These are phyloP conservation scores for Epithele typhae DNA, from an alignment of 768 basidiomycete species.

Conservation along the genomic window DNA sequence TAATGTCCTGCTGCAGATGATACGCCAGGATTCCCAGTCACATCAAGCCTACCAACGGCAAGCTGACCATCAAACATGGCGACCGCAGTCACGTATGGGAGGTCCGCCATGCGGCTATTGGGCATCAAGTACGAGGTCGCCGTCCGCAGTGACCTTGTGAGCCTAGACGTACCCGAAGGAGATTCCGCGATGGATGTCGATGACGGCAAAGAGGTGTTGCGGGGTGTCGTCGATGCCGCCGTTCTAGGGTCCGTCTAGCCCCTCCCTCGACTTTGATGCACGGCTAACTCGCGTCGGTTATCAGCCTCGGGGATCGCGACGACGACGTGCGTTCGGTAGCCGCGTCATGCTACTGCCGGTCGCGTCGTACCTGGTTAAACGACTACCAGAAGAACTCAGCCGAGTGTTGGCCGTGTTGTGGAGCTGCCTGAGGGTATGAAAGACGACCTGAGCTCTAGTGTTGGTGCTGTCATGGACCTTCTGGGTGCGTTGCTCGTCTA, in stretches of 20 bases:
- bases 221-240: constrained; percentile 85
- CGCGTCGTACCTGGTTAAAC: constrained; percentile 72
- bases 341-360: constrained; percentile 85
- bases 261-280: neutral
- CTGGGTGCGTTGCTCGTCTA: too few relatives aligned
- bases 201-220: constrained; percentile 55
- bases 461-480: constrained; percentile 96
- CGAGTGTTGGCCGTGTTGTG: constrained; percentile 82
- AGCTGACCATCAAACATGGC: constrained; percentile 21
- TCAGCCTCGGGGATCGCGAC: constrained; percentile 81
- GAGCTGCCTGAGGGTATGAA: constrained; percentile 91
- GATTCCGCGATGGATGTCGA: constrained; percentile 20
- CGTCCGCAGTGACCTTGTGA: constrained; percentile 81
- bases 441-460: constrained; percentile 94
- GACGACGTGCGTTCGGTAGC: constrained; percentile 97
- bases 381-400: constrained; percentile 66
- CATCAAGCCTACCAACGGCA: constrained; percentile 28
- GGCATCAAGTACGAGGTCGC: constrained; percentile 99
- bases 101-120: constrained; percentile 89
- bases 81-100: constrained; percentile 81
- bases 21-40: constrained; percentile 76
- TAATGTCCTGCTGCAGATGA: constrained; percentile 85
- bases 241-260: constrained; percentile 74
- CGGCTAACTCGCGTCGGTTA: constrained; percentile 2
- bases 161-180: constrained; percentile 26